Base-by-base conservation (phyloP, 306 rosid genomes). In the Urtica urens region DNA sequence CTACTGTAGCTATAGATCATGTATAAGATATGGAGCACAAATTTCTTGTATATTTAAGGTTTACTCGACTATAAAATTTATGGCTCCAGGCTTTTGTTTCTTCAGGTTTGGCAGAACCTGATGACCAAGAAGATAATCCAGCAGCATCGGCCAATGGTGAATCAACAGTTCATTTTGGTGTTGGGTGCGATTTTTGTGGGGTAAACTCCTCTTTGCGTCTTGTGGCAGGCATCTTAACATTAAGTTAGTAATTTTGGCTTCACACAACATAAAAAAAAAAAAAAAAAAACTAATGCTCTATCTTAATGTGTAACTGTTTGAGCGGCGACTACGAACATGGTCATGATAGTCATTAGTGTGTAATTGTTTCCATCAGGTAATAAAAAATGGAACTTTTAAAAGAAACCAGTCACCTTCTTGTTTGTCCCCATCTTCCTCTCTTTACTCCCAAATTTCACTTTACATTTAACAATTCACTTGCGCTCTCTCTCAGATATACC, bases 141-240 rank as follows among this genome's bases (percentile, higher is more conserved):
- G 55, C 60, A 23, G 38, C 34, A 46, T 67, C 55, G 70, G 24
- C 63, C 14, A 74, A 53, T 53, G 65, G 53, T 51, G 52, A 20
- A 23, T 58, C 59, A 46, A 65, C 56, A 22, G 74, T 67, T 68
- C 96, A 87, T 58, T 0, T 12, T 17, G 51, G 20, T 40, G 61
- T 43, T 69, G 95, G 96, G 22, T 83, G 96, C 47, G 96, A 88
- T 67, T 76, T 53, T 67, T 88, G 96, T 13, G 95, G 96, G 94
- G 94, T 88, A 78, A 69, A 39, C 51, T n/a, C n/a, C n/a, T 26
- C 57, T 59, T 60, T 51, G 38, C 53, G 57, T 51, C 57, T 53
- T 63, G 59, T 49, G 23, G 57, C 45, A 18, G 15, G 23, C 33
- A n/a, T n/a, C n/a, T n/a, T n/a, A n/a, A n/a, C n/a, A n/a, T n/a